Base-by-base conservation (phyloP, 2,329 filamentous ascomycete genomes). In the Cryphonectria nitschkei region DNA sequence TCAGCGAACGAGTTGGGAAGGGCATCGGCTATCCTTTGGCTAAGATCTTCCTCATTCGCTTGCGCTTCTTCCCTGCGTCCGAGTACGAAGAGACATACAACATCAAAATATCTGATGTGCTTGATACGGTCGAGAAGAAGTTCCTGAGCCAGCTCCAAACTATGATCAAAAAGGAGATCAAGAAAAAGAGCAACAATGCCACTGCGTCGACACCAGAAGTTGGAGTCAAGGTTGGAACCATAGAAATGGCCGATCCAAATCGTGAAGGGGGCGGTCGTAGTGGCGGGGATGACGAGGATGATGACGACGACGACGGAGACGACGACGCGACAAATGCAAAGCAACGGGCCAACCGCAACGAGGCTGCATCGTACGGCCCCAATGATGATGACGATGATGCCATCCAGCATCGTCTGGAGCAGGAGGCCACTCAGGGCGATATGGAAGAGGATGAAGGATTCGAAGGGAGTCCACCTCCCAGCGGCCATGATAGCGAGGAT, bases 351-450 rank as follows among this genome's bases (percentile, higher is more conserved):
- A 96, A 97, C 79, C 90, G 93, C 56, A 85, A 87, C 67, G 93
- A 97, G 80, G 93, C 92, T 41, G 90, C 95, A 2, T 96, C 94
- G 19, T 98, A 98, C 75, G 95, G 94, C 54, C 93, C 91, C 46
- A 97, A 97, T 63, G 96, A 98, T 78, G 95, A 97, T 6, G 95
- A 95, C 4, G 96, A 98, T 77, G 88, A 93, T 75, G 90, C 87
- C 50, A 89, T 97, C 68, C 90, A 92, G 76, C 84, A 84, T 67
- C 86, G 87, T 70, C 87, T 91, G 77, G 87, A 88, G 69, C 84
- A 84, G 43, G 89, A 90, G 67, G 86, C 84, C 2, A 52, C 64
- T 29, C 37, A 65, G 19, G 56, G n/a, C 6, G 76, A 76, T 32
- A 88, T 89, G 29, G 86, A 86, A 2, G 86, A 87, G 75, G 85